Percentiles rank a stretch among this genome's conserved stretches.
phyloP scores from a whole-genome alignment of 192 early-diverging fungal species.

The Allomyces macrogynus region DNA sequence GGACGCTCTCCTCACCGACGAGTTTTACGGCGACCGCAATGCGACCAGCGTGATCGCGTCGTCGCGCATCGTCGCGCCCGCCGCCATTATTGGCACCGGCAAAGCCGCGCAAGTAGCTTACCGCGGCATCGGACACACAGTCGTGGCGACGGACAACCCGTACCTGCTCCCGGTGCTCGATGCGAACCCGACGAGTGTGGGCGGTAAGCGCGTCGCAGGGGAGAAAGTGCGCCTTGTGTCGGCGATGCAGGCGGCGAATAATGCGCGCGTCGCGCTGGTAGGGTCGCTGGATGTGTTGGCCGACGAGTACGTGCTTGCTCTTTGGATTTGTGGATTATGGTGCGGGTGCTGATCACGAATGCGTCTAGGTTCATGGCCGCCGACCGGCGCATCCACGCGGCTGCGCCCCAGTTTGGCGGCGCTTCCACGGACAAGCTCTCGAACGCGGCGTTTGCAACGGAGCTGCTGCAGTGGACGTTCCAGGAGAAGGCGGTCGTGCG shows the following conservation, averaged over 20 bases:
- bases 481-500: constrained; percentile 77
- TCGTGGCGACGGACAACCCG: too few relatives aligned
- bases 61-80: not conserved
- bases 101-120: not conserved
- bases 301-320: constrained; percentile 30
- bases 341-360: too few relatives aligned
- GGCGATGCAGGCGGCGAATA: constrained; percentile 71
- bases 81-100: not conserved
- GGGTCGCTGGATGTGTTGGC: constrained; percentile 71
- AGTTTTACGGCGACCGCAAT: constrained; percentile 21
- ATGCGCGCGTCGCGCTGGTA: constrained; percentile 63
- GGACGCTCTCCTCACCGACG: constrained; percentile 48
- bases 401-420: too few relatives aligned
- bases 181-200: too few relatives aligned
- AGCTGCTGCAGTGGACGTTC: constrained; percentile 72
- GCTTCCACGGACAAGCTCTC: too few relatives aligned
- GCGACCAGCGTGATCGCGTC: too few relatives aligned
- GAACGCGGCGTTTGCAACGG: constrained; percentile 52
- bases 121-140: too few relatives aligned
- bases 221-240: constrained; percentile 33
- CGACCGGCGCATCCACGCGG: too few relatives aligned
- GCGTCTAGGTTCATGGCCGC: too few relatives aligned
- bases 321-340: not conserved
- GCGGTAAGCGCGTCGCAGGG: too few relatives aligned
- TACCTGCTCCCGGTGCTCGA: too few relatives aligned